These are phyloP conservation scores for Neurospora sp. DNA, from an alignment of 495 filamentous ascomycete species.

Conservation along the genomic window DNA sequence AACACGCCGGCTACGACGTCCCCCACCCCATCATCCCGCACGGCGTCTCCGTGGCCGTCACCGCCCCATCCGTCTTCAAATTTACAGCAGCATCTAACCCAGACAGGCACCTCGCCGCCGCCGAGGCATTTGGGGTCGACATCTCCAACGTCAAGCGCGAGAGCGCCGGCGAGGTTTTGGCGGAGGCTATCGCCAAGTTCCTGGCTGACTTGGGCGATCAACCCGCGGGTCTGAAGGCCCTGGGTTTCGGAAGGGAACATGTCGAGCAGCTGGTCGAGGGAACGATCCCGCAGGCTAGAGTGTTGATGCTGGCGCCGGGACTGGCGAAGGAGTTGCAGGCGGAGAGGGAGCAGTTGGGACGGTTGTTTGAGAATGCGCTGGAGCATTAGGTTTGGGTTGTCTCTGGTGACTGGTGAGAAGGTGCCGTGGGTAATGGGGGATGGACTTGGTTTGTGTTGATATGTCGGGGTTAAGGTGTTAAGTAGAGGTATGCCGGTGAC, in stretches of 20 bases:
- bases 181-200: slow-evolving; percentile 71
- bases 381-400: slow-evolving; percentile 20
- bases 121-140: slow-evolving; percentile 86
- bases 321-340: slow-evolving; percentile 62
- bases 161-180: slow-evolving; percentile 77
- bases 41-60: slow-evolving; percentile 90
- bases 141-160: slow-evolving; percentile 75
- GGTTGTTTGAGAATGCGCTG: slow-evolving; percentile 41
- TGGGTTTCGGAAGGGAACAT: slow-evolving; percentile 69
- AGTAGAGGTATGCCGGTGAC: neutral
- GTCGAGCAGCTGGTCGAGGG: slow-evolving; percentile 81
- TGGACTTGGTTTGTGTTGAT: neutral
- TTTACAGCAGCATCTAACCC: slow-evolving; percentile 90
- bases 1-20: slow-evolving; percentile 74
- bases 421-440: neutral
- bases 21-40: slow-evolving; percentile 77
- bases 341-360: slow-evolving; percentile 40
- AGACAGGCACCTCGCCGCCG: slow-evolving; percentile 78
- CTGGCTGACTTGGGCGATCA: slow-evolving; percentile 77
- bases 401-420: neutral
- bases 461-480: neutral
- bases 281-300: slow-evolving; percentile 81
- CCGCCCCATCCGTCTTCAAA: slow-evolving; percentile 84
- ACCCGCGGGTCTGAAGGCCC: slow-evolving; percentile 69
- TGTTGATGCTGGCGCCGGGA: slow-evolving; percentile 84